phyloP scores from a whole-genome alignment of 257 asterid genomes.

The Apocynum venetum region DNA sequence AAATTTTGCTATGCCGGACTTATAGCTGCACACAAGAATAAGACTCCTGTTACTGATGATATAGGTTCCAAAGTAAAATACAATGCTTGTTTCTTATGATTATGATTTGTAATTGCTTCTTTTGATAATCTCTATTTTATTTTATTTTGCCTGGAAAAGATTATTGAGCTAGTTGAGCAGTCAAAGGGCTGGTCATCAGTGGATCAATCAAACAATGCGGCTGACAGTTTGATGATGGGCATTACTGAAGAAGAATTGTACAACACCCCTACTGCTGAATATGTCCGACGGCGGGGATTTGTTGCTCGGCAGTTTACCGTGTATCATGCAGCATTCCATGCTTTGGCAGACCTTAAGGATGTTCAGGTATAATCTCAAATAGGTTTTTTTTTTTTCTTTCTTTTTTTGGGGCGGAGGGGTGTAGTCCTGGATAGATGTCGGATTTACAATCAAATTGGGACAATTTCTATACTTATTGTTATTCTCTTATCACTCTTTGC shows the following conservation, averaged over 20 bases:
- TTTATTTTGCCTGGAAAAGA: conserved; percentile 45
- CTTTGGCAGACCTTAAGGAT: conserved; percentile 70
- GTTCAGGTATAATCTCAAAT: conserved; percentile 49
- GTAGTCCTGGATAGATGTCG: too few relatives aligned
- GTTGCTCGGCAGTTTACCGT: conserved; percentile 57
- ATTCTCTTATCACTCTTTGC: background rate
- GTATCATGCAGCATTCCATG: conserved; percentile 83
- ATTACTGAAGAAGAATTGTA: conserved; percentile 85
- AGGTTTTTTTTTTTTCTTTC: too few relatives aligned
- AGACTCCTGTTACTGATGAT: conserved; percentile 49
- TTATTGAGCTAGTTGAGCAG: conserved; percentile 92
- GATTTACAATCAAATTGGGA: background rate
- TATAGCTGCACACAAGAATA: conserved; percentile 72
- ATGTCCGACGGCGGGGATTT: conserved; percentile 68
- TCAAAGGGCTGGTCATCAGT: conserved; percentile 98
- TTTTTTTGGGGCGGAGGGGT: background rate
- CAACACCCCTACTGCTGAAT: conserved; percentile 84
- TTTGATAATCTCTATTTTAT: conserved; percentile 15
- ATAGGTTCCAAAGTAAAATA: conserved; percentile 63
- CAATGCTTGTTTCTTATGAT: conserved; percentile 4
- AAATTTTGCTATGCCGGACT: conserved; percentile 89
- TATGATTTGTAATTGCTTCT: conserved; percentile 11
- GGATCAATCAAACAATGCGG: conserved; percentile 61
- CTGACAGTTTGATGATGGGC: conserved; percentile 79
- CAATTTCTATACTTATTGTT: background rate